Conservation (phyloP, 495 filamentous ascomycete genomes). For the Trichoderma virens region DNA sequence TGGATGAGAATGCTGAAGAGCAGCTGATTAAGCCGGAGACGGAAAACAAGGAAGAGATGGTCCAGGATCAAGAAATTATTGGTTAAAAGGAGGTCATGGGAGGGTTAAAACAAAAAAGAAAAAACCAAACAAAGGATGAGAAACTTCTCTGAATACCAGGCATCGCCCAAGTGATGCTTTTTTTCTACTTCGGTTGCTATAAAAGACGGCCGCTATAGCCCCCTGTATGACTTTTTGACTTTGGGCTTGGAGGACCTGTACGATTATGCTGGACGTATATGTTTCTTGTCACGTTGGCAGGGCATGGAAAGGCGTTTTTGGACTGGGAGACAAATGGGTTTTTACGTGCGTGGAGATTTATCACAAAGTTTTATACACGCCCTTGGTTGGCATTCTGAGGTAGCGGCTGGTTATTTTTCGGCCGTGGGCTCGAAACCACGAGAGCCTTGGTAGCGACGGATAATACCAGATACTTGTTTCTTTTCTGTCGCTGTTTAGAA, state of each 20-base stretch:
- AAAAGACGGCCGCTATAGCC: background rate
- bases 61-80: conserved; percentile 17
- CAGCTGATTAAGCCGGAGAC: conserved; percentile 69
- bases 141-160: background rate
- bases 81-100: conserved; percentile 13
- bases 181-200: background rate
- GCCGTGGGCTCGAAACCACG: background rate
- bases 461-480: background rate
- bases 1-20: conserved; percentile 58
- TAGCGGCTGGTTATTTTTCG: background rate
- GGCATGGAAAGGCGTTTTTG: conserved; percentile 5
- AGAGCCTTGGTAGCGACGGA: conserved; percentile 3
- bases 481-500: background rate
- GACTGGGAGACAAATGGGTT: background rate
- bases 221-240: background rate
- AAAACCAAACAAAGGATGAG: background rate
- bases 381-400: background rate
- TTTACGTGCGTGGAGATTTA: background rate
- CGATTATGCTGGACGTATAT: conserved; percentile 9
- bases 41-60: conserved; percentile 16
- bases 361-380: conserved; percentile 6
- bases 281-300: conserved; percentile 1
- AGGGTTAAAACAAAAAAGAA: background rate
- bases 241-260: conserved; percentile 2
- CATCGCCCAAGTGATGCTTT: background rate